These are phyloP conservation scores for Annulohypoxylon stygium DNA, from an alignment of 495 filamentous ascomycete genomes.

Conservation along the genomic window DNA sequence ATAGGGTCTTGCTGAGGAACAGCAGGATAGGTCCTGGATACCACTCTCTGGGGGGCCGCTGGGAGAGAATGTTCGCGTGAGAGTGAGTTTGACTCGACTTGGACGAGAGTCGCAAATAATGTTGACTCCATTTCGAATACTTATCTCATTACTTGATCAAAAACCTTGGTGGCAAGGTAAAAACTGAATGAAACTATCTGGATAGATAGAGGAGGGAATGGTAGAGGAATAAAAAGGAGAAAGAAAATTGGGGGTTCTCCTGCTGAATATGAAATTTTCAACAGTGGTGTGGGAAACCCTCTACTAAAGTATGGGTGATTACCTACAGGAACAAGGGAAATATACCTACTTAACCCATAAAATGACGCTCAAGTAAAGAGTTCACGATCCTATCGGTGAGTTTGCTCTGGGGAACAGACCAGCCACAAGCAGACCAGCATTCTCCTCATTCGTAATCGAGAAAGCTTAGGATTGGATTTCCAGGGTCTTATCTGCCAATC, in stretches of 20 bases:
- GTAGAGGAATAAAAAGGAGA: background rate
- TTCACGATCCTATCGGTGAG: slow-evolving; percentile 47
- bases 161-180: background rate
- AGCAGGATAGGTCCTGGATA: slow-evolving; percentile 56
- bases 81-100: slow-evolving; percentile 48
- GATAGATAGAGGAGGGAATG: background rate
- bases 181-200: background rate
- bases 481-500: slow-evolving; percentile 44
- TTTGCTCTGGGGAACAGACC: slow-evolving; percentile 5
- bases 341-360: slow-evolving; percentile 21
- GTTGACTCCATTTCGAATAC: slow-evolving; percentile 45
- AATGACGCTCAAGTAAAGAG: slow-evolving; percentile 33
- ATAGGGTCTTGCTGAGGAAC: slow-evolving; percentile 52
- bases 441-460: slow-evolving; percentile 27
- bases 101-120: slow-evolving; percentile 46
- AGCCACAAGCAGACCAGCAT: slow-evolving; percentile 10
- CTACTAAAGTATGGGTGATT: slow-evolving; percentile 19
- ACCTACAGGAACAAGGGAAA: background rate
- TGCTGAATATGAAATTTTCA: slow-evolving; percentile 13
- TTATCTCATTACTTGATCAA: slow-evolving; percentile 29
- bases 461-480: background rate
- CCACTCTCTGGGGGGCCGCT: slow-evolving; percentile 52
- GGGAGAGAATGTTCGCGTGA: slow-evolving; percentile 39
- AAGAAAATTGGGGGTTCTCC: slow-evolving; percentile 2
- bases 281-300: background rate